phyloP scores from a whole-genome alignment of 805 yeast genomes.

The Teunomyces stri region DNA sequence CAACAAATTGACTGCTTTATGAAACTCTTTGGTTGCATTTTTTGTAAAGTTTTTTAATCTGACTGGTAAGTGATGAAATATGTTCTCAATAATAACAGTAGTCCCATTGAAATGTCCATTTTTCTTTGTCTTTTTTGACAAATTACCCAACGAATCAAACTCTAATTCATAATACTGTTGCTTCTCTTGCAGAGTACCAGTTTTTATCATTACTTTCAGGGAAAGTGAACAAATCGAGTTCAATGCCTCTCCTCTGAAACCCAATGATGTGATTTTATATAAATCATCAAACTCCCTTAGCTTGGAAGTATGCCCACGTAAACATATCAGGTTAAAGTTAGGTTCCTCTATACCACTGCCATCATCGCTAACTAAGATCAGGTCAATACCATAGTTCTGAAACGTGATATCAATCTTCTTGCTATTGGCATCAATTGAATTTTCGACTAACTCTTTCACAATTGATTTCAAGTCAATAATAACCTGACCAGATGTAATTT shows the following conservation, averaged over 20 bases:
- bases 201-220: conserved; percentile 45
- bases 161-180: conserved; percentile 60
- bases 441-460: conserved; percentile 84
- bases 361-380: conserved; percentile 65
- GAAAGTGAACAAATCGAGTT: conserved; percentile 62
- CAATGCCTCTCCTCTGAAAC: conserved; percentile 82
- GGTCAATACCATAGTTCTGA: conserved; percentile 68
- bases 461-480: conserved; percentile 75
- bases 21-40: conserved; percentile 67
- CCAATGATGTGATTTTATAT: conserved; percentile 50
- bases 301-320: conserved; percentile 70
- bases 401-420: conserved; percentile 65
- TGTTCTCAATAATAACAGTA: conserved; percentile 48
- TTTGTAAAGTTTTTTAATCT: conserved; percentile 70
- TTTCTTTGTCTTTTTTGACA: conserved; percentile 32
- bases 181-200: conserved; percentile 45
- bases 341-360: conserved; percentile 59
- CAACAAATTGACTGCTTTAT: conserved; percentile 59
- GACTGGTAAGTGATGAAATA: conserved; percentile 78
- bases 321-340: conserved; percentile 54
- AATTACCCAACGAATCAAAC: conserved; percentile 54
- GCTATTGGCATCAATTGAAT: conserved; percentile 78
- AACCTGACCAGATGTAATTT: conserved; percentile 91
- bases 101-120: conserved; percentile 69
- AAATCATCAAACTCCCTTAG: conserved; percentile 56